Evolutionary conservation across 2,329 filamentous ascomycete genomes (phyloP).

Genomic region (Xylaria sp.): DNA sequence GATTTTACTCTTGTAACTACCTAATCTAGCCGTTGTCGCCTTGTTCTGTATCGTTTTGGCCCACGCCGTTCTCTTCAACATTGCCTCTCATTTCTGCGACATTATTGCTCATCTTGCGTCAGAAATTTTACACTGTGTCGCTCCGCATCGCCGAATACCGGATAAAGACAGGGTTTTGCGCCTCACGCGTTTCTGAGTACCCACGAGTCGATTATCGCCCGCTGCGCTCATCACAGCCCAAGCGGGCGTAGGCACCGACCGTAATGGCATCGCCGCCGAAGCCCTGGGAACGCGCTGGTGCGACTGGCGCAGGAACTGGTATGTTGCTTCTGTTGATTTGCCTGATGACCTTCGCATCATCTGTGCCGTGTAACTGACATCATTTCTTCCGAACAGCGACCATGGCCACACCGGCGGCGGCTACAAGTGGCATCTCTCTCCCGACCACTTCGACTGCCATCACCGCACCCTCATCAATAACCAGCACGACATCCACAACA

Average conservation of each 20-base stretch:
- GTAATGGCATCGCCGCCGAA: slow-evolving; percentile 87
- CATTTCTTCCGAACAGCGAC: slow-evolving; percentile 48
- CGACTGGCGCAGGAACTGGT: slow-evolving; percentile 58
- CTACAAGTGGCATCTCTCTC: slow-evolving; percentile 55
- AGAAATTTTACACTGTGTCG: not conserved
- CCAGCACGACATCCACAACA: slow-evolving; percentile 46
- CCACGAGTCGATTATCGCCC: slow-evolving; percentile 16
- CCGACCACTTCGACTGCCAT: slow-evolving; percentile 54
- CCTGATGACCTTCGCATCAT: slow-evolving; percentile 21
- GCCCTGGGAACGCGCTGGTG: slow-evolving; percentile 90
- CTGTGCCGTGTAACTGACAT: slow-evolving; percentile 37
- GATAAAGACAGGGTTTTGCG: slow-evolving; percentile 8
- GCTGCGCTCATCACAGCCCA: slow-evolving; percentile 29
- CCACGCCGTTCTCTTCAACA: not conserved
- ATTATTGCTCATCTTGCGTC: not conserved
- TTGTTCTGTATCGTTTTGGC: slow-evolving; percentile 11
- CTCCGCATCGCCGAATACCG: not conserved
- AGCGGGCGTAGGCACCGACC: slow-evolving; percentile 29
- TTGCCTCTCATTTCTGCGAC: not conserved
- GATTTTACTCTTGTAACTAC: slow-evolving; percentile 7
- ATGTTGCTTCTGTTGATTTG: slow-evolving; percentile 47
- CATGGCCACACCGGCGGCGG: slow-evolving; percentile 54
- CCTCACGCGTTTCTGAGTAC: slow-evolving; percentile 10
- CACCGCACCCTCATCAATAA: slow-evolving; percentile 54
- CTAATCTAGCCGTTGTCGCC: slow-evolving; percentile 7